Percentiles rank a stretch among this genome's conserved stretches.
Conservation (phyloP, 805 yeast genomes). For the Metschnikowia henanensis region DNA sequence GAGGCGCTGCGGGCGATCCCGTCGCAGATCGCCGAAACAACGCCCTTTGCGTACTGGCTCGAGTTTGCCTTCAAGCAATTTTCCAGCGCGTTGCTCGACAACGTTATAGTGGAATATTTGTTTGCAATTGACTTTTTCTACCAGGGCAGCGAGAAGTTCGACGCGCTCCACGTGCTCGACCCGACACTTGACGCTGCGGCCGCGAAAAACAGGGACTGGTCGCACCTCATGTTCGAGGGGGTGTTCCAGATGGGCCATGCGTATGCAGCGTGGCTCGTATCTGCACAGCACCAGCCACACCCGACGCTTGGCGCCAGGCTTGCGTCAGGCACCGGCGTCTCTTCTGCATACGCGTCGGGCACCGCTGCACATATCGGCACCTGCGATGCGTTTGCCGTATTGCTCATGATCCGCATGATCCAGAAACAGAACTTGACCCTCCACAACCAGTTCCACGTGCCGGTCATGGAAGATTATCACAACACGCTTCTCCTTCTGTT, state of each 20-base stretch:
- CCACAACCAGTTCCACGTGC: conserved; percentile 64
- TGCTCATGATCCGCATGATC: conserved; percentile 70
- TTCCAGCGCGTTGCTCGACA: conserved; percentile 72
- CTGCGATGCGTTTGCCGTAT: conserved; percentile 76
- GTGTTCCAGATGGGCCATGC: conserved; percentile 45
- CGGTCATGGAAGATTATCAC: conserved; percentile 69
- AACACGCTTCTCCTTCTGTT: conserved; percentile 62
- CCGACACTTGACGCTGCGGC: conserved; percentile 5
- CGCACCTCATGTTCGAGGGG: conserved; percentile 35
- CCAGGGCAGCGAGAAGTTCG: conserved; percentile 40
- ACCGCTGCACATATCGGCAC: conserved; percentile 38
- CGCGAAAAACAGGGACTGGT: conserved; percentile 28
- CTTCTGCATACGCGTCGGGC: conserved; percentile 1
- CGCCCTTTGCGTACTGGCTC: conserved; percentile 61
- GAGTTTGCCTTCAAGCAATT: conserved; percentile 76
- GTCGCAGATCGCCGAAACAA: conserved; percentile 83
- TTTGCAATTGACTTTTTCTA: conserved; percentile 73
- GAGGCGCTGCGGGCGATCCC: conserved; percentile 52
- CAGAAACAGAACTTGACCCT: conserved; percentile 65
- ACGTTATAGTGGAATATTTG: conserved; percentile 71
- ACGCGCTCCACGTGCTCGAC: conserved; percentile 19
- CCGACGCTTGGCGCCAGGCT: conserved; percentile 25
- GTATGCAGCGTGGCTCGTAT: conserved; percentile 44
- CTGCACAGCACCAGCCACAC: conserved; percentile 41
- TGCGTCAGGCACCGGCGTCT: conserved; percentile 13